These are phyloP conservation scores for Butyriboletus appendiculatus DNA, from an alignment of 1,284 basidiomycete species.

Conservation along the genomic window DNA sequence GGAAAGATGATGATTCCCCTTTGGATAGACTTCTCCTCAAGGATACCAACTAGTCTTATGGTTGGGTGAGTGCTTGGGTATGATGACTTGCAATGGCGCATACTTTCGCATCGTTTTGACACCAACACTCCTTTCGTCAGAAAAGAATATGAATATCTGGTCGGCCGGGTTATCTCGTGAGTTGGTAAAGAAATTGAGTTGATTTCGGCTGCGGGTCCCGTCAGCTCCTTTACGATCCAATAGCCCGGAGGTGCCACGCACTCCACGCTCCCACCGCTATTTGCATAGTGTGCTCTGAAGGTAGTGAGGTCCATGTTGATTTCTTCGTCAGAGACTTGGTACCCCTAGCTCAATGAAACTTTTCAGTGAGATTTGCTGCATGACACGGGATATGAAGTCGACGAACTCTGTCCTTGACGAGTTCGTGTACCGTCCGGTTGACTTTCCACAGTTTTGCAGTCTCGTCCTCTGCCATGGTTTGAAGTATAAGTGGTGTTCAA, in stretches of 20 bases:
- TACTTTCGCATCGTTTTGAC: constrained; percentile 97
- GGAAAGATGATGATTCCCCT: constrained; percentile 96
- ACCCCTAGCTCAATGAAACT: constrained; percentile 57
- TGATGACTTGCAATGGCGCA: constrained; percentile 33
- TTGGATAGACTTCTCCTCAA: constrained; percentile 89
- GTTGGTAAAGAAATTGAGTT: constrained; percentile 87
- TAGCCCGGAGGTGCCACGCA: constrained; percentile 30
- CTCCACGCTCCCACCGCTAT: constrained; percentile 66
- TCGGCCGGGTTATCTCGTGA: constrained; percentile 67
- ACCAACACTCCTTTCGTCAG: constrained; percentile 89
- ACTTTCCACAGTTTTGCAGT: constrained; percentile 92
- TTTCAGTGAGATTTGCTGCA: constrained; percentile 16
- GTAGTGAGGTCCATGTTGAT: constrained; percentile 80
- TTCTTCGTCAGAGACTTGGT: constrained; percentile 89
- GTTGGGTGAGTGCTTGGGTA: constrained; percentile 7
- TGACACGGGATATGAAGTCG: constrained; percentile 8
- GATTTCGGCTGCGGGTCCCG: constrained; percentile 63
- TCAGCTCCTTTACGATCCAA: constrained; percentile 10
- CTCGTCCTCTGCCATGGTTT: constrained; percentile 70
- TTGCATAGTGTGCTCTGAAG: constrained; percentile 72
- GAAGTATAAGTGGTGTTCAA: constrained; percentile 29
- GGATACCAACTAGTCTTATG: constrained; percentile 77
- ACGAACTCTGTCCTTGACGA: constrained; percentile 88
- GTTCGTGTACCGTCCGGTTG: constrained; percentile 95
- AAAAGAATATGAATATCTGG: constrained; percentile 94